These are phyloP conservation scores for Pythium dissimile DNA, from an alignment of 352 stramenopile genomes.

Conservation along the genomic window DNA sequence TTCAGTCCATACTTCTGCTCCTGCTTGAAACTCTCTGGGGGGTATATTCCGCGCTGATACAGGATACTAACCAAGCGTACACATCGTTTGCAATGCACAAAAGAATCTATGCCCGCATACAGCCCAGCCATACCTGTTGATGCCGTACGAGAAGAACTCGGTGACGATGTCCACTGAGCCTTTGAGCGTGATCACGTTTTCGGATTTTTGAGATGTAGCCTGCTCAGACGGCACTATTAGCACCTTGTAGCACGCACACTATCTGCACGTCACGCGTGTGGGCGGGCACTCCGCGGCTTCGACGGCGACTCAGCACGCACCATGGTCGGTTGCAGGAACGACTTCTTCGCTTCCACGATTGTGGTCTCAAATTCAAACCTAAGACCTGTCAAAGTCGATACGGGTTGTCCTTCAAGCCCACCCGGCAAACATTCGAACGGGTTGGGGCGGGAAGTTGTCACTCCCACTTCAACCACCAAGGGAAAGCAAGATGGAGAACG, in stretches of 20 bases:
- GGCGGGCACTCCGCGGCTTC: not conserved
- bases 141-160: constrained; percentile 99
- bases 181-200: constrained; percentile 98
- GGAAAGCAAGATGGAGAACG: constrained; percentile 4
- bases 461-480: constrained; percentile 16
- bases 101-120: not conserved
- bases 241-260: too few species aligned
- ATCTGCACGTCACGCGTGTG: too few species aligned
- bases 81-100: too few species aligned
- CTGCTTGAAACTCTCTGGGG: constrained; percentile 97
- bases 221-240: constrained; percentile 13
- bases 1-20: constrained; percentile 98
- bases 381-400: constrained; percentile 21
- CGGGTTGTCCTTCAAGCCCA: constrained; percentile 10
- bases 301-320: not conserved
- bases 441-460: constrained; percentile 14
- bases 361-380: constrained; percentile 6
- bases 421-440: constrained; percentile 1
- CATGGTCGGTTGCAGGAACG: not conserved
- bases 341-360: not conserved
- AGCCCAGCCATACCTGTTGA: constrained; percentile 89
- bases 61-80: constrained; percentile 76
- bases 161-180: constrained; percentile 98
- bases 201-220: constrained; percentile 62
- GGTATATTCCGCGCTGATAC: constrained; percentile 97